A percentile compares a stretch with the other conserved stretches of the same genome.
These are phyloP conservation scores for Fraxinus excelsior DNA, from an alignment of 257 asterid species.

Conservation along the genomic window DNA sequence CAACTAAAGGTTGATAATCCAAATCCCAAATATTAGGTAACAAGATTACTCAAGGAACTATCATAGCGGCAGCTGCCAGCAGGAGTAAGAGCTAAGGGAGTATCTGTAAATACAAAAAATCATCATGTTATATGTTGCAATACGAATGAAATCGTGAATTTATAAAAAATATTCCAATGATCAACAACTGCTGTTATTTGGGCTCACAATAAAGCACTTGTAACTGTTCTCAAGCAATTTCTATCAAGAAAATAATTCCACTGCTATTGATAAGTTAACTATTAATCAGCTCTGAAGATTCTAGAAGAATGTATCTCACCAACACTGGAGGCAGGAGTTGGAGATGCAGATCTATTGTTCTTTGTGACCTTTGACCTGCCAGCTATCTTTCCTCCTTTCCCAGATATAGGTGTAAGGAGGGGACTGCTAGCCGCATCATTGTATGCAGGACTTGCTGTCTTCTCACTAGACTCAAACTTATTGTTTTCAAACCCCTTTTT, in stretches of 20 bases:
- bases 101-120: slow-evolving; percentile 52
- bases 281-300: not conserved
- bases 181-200: not conserved
- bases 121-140: slow-evolving; percentile 9
- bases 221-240: slow-evolving; percentile 3
- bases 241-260: slow-evolving; percentile 12
- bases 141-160: not conserved
- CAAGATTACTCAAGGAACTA: slow-evolving; percentile 73
- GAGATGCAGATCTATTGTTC: slow-evolving; percentile 56
- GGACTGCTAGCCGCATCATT: slow-evolving; percentile 51
- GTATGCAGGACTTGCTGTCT: slow-evolving; percentile 55
- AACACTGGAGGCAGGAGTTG: slow-evolving; percentile 58
- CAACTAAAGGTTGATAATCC: slow-evolving; percentile 23
- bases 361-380: slow-evolving; percentile 65
- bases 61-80: slow-evolving; percentile 95
- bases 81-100: slow-evolving; percentile 83
- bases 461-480: slow-evolving; percentile 50
- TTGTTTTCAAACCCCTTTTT: slow-evolving; percentile 49
- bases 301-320: slow-evolving; percentile 47
- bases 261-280: not conserved
- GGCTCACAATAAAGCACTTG: not conserved
- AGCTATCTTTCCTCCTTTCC: slow-evolving; percentile 63
- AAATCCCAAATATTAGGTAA: slow-evolving; percentile 20
- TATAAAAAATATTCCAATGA: not conserved
- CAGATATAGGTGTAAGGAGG: slow-evolving; percentile 71